Evolutionary conservation across 1,139 yeast genomes (phyloP).

Genomic region (Candida glucosophila): DNA sequence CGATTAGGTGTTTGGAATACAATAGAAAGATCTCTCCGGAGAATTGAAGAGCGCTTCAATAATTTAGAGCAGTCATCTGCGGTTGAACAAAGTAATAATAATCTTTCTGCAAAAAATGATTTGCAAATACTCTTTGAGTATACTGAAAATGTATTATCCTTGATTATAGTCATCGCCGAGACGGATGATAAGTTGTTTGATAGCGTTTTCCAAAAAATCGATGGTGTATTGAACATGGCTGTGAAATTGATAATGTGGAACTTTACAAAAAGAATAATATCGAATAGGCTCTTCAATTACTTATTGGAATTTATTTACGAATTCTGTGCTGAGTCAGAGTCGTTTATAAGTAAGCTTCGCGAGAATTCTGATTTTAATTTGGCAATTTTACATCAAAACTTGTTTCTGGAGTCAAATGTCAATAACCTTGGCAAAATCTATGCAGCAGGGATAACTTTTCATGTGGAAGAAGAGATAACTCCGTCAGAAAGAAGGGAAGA

Average conservation of each 20-base stretch:
- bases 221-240: constrained; percentile 32
- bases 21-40: constrained; percentile 41
- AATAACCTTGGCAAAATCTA: constrained; percentile 43
- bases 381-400: constrained; percentile 9
- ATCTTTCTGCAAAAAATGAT: constrained; percentile 15
- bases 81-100: constrained; percentile 2
- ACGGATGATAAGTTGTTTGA: constrained; percentile 56
- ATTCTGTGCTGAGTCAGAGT: constrained; percentile 55
- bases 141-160: constrained; percentile 65
- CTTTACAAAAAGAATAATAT: constrained; percentile 22
- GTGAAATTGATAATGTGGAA: constrained; percentile 30
- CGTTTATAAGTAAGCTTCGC: constrained; percentile 35
- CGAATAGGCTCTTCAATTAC: constrained; percentile 40
- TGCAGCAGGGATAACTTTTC: constrained; percentile 53
- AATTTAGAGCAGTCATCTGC: constrained; percentile 22
- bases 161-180: constrained; percentile 59
- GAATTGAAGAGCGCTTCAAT: constrained; percentile 40
- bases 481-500: constrained; percentile 13
- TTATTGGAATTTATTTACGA: constrained; percentile 58
- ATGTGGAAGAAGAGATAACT: constrained; percentile 40
- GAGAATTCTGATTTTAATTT: constrained; percentile 15
- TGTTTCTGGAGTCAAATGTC: constrained; percentile 8
- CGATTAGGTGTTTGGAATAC: constrained; percentile 68
- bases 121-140: constrained; percentile 51
- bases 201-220: constrained; percentile 36